Evolutionary conservation across 306 rosid genomes (phyloP).

Genomic region (Rosa lucieae): DNA sequence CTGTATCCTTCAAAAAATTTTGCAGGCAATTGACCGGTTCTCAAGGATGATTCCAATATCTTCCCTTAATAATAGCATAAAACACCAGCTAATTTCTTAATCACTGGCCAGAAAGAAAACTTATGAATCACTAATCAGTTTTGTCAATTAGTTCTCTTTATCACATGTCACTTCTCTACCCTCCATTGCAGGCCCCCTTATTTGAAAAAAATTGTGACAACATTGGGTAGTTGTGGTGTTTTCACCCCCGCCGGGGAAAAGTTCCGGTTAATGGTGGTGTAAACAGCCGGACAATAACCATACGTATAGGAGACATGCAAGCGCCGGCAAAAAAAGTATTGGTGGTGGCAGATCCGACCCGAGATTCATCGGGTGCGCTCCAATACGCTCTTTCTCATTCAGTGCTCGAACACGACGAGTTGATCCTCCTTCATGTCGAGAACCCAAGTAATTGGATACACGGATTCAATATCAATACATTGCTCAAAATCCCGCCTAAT

Average conservation of each 20-base stretch:
- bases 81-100: not conserved
- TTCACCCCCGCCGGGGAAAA: not conserved
- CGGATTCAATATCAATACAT: constrained; percentile 40
- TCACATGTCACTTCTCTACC: constrained; percentile 5
- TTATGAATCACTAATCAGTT: constrained; percentile 5
- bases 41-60: constrained; percentile 23
- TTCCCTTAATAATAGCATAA: constrained; percentile 27
- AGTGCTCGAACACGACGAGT: constrained; percentile 57
- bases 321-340: constrained; percentile 40
- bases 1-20: not conserved
- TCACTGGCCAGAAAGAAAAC: not conserved
- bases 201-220: not conserved
- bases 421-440: constrained; percentile 58
- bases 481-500: constrained; percentile 55
- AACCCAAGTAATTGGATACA: constrained; percentile 49
- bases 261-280: constrained; percentile 6
- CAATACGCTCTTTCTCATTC: constrained; percentile 69
- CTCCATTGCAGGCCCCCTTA: constrained; percentile 6
- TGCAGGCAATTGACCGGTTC: constrained; percentile 46
- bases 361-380: constrained; percentile 65
- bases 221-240: constrained; percentile 8
- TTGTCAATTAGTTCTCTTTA: not conserved
- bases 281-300: not conserved
- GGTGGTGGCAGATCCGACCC: constrained; percentile 70
- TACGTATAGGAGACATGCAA: constrained; percentile 33